Evolutionary conservation across 345 rosid species (phyloP).

Genomic region (Gossypium bickii): DNA sequence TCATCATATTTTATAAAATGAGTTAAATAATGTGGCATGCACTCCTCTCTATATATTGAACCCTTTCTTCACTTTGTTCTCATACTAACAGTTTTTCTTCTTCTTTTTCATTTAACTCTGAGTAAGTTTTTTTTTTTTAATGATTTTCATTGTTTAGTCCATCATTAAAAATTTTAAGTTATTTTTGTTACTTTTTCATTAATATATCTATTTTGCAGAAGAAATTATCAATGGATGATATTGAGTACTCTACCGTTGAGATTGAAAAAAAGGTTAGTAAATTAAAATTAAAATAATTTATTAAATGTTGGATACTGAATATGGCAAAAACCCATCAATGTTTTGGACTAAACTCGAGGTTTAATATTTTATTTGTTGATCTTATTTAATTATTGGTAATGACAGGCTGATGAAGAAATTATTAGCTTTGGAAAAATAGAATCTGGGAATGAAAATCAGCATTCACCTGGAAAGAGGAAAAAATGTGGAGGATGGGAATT

Average conservation of each 20-base stretch:
- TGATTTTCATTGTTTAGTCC: background rate
- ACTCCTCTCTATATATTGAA: conserved; percentile 24
- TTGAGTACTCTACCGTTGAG: conserved; percentile 34
- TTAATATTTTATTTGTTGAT: background rate
- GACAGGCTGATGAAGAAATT: conserved; percentile 30
- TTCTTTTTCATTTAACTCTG: conserved; percentile 13
- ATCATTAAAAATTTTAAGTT: background rate
- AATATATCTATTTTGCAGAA: conserved; percentile 25
- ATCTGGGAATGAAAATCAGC: conserved; percentile 19
- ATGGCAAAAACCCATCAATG: no score
- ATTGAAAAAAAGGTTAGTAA: conserved; percentile 36
- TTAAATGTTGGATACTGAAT: no score
- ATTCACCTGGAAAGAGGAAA: conserved; percentile 19
- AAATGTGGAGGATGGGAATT: conserved; percentile 15
- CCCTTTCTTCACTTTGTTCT: conserved; percentile 1
- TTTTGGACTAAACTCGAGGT: no score
- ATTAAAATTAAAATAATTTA: background rate
- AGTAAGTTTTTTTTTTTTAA: background rate
- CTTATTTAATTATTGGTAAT: background rate
- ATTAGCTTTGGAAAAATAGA: conserved; percentile 13
- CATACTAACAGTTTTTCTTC: conserved; percentile 6
- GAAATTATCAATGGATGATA: conserved; percentile 34
- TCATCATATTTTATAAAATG: background rate
- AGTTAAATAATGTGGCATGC: conserved; percentile 9
- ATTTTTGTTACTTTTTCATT: background rate